Evolutionary conservation across 371 early-diverging fungal genomes (phyloP), one percentile per base, ranked within the genome.

Genomic region (Mucor lusitanicus): DNA sequence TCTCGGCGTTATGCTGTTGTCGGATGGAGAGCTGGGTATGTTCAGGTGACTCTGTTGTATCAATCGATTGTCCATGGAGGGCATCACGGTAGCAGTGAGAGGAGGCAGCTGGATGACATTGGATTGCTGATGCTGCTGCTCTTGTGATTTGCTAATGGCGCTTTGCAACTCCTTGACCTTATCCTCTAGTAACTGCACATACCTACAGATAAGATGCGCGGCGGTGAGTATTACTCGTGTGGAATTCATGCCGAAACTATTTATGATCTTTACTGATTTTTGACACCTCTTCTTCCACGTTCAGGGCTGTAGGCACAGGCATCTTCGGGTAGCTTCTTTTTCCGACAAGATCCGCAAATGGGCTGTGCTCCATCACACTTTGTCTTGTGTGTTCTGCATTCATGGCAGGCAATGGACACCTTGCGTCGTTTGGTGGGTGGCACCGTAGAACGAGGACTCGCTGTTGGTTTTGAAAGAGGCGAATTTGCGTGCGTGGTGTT

Each of bases 281-380:
- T 69, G n/a, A 71, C 59, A 25, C 71, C 71, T 65, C 73, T 40
- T 59, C 58, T 69, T 54, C 69, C 73, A 37, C 69, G 57, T 23
- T 72, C 69, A 37, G 69, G 73, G 33, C 69, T 69, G 58, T 69
- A 72, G 17, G 65, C 65, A 33, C 73, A 72, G 8, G 61, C 35
- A 3, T 59, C 61, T 54, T 65, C 69, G 11, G 65, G 61, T 35
- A 59, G 65, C 44, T 69, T 69, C 55, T 69, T 72, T 59, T 72
- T 72, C 54, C 46, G n/a, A 37, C 73, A 72, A 21, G 73, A 58
- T 53, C 73, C 73, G 44, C 73, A 72, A 8, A 69, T 53, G 19
- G 73, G 73, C 6, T 69, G 69, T 19, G 40, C 63, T 25, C 73
- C 73, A 61, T 72, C 73, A 17, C 73, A 72, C 35, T 69, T 72